A percentile compares a stretch with the other conserved stretches of the same genome.
These are phyloP conservation scores for Castanopsis chinensis DNA, from an alignment of 306 rosid species.

Conservation along the genomic window DNA sequence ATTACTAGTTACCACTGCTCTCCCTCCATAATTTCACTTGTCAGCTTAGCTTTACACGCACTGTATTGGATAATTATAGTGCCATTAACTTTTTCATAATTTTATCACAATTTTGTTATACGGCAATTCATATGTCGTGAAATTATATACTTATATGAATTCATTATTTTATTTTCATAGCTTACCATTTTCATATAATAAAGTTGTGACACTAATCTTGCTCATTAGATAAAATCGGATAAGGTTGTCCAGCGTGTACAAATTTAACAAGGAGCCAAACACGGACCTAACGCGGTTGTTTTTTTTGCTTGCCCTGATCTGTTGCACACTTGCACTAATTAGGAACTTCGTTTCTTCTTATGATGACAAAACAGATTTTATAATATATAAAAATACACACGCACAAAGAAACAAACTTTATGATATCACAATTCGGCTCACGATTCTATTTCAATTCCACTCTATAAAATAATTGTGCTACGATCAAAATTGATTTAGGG, in stretches of 20 bases:
- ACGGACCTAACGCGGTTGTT: not conserved
- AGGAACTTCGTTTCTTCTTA: not conserved
- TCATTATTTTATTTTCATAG: too few species aligned
- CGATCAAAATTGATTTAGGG: too few species aligned
- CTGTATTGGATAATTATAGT: not conserved
- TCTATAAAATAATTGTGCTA: too few species aligned
- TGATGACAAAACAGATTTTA: too few species aligned
- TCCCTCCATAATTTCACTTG: not conserved
- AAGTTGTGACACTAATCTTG: fast-evolving
- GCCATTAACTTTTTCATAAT: fast-evolving
- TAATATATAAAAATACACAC: too few species aligned
- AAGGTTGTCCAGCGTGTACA: not conserved
- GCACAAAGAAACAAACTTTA: too few species aligned
- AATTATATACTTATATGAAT: fast-evolving
- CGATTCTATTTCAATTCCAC: too few species aligned
- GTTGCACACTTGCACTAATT: too few species aligned
- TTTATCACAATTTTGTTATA: too few species aligned
- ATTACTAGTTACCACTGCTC: too few species aligned
- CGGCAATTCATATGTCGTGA: fast-evolving
- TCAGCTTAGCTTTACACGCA: not conserved
- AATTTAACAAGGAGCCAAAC: not conserved
- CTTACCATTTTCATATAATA: fast-evolving
- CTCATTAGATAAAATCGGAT: not conserved
- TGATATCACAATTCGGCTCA: too few species aligned
- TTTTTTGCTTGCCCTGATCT: not conserved